Conservation (phyloP, 2,329 filamentous ascomycete genomes). For the Penicillium verrucosum region DNA sequence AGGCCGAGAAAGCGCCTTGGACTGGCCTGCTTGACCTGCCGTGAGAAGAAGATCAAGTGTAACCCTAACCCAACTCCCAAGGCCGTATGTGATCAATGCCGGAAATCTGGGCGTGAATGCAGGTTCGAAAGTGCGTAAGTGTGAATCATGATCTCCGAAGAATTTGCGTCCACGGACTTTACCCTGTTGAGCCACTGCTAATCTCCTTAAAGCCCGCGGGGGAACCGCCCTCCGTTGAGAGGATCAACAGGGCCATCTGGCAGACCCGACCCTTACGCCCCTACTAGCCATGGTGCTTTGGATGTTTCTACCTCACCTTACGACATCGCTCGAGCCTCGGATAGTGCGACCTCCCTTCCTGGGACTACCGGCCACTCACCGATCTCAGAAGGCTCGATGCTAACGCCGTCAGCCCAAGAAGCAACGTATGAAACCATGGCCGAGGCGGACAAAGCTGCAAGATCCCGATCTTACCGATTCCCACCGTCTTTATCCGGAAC, state of each 20-base stretch:
- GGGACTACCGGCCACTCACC: conserved; percentile 33
- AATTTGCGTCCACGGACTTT: not conserved
- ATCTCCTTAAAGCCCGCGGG: conserved; percentile 31
- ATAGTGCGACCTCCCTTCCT: conserved; percentile 31
- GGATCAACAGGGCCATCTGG: conserved; percentile 16
- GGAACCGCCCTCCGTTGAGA: conserved; percentile 30
- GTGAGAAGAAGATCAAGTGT: conserved; percentile 97
- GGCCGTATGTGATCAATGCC: conserved; percentile 73
- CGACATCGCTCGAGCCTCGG: conserved; percentile 29
- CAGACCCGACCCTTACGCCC: conserved; percentile 23
- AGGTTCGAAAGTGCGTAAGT: conserved; percentile 82
- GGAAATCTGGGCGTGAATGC: conserved; percentile 84
- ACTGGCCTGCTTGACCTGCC: conserved; percentile 87
- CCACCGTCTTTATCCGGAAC: conserved; percentile 13
- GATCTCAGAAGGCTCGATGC: conserved; percentile 28
- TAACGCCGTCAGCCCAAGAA: conserved; percentile 29
- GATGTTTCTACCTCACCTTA: conserved; percentile 29
- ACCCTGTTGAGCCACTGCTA: conserved; percentile 2
- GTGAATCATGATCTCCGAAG: not conserved
- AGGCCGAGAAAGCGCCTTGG: conserved; percentile 88
- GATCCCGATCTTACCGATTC: conserved; percentile 20
- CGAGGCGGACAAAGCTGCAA: conserved; percentile 27
- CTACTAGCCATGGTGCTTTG: conserved; percentile 16
- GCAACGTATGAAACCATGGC: conserved; percentile 23
- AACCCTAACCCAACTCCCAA: conserved; percentile 71